Evolutionary conservation across 1,139 yeast genomes (phyloP).

Genomic region (Debaryomyces udenii): DNA sequence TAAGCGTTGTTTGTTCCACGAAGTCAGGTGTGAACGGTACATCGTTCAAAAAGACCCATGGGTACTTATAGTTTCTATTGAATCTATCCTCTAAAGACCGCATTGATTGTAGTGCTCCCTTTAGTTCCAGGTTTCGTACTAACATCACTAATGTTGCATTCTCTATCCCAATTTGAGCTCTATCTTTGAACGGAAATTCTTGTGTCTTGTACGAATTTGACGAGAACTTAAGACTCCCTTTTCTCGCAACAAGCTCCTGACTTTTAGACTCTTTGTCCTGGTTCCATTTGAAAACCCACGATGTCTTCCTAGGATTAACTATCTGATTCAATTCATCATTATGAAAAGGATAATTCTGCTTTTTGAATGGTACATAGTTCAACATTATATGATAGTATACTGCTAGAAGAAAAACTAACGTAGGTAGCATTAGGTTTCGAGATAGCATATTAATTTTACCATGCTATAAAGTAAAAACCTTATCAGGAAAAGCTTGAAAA

Average conservation of each 20-base stretch:
- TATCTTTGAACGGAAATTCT: slow-evolving; percentile 30
- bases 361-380: not conserved
- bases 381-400: not conserved
- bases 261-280: too few species aligned
- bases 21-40: slow-evolving; percentile 45
- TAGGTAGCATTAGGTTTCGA: slow-evolving; percentile 1
- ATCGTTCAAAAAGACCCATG: slow-evolving; percentile 51
- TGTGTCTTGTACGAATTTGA: slow-evolving; percentile 45
- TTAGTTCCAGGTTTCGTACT: slow-evolving; percentile 44
- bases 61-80: slow-evolving; percentile 47
- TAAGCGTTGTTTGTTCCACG: slow-evolving; percentile 62
- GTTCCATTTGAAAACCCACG: not conserved
- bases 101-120: slow-evolving; percentile 47
- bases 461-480: not conserved
- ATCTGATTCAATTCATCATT: slow-evolving; percentile 4
- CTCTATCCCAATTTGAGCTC: slow-evolving; percentile 45
- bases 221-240: slow-evolving; percentile 36
- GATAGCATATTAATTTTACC: not conserved
- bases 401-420: not conserved
- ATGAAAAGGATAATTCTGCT: not conserved
- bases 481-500: slow-evolving; percentile 1
- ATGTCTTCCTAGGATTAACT: slow-evolving; percentile 1
- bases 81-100: slow-evolving; percentile 51
- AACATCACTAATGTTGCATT: slow-evolving; percentile 56
- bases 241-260: not conserved